phyloP scores from a whole-genome alignment of 1,284 basidiomycete genomes.

The Microstroma glucosiphilum region DNA sequence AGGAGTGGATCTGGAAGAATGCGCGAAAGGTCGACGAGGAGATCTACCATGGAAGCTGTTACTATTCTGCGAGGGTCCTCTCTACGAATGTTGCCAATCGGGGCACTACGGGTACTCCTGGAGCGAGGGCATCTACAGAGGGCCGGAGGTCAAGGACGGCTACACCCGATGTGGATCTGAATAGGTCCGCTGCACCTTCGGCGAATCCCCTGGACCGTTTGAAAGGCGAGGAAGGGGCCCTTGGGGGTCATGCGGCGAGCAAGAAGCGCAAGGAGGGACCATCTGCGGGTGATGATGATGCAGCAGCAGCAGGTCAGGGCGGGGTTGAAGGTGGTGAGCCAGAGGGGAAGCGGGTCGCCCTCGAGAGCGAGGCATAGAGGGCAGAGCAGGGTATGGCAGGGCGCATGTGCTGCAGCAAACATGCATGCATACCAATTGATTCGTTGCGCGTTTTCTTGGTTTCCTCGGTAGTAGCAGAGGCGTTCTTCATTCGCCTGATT shows the following conservation, averaged over 20 bases:
- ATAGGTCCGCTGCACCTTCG: too few species aligned
- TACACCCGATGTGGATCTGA: neutral
- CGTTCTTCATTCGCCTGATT: too few species aligned
- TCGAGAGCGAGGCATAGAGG: neutral
- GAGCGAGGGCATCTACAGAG: neutral
- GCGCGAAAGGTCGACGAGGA: constrained; percentile 70
- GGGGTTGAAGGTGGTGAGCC: neutral
- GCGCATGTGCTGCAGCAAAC: too few species aligned
- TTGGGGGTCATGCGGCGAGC: too few species aligned
- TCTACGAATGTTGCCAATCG: constrained; percentile 12
- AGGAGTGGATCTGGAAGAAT: constrained; percentile 98
- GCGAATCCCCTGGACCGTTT: neutral
- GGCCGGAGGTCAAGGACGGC: neutral
- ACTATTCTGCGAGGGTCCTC: constrained; percentile 45
- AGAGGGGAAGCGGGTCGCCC: constrained; percentile 3
- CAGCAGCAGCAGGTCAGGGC: neutral
- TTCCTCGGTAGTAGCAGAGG: too few species aligned
- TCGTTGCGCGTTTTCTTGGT: too few species aligned
- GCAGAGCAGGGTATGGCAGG: too few species aligned
- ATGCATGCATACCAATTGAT: too few species aligned
- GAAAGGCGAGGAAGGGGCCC: neutral
- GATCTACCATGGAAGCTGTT: constrained; percentile 46
- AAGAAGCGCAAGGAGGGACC: constrained; percentile 4
- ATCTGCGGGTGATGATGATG: neutral
- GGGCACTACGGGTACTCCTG: neutral